Conservation (phyloP, 1,139 yeast species). For the Zygosaccharomyces pseudobailii region DNA sequence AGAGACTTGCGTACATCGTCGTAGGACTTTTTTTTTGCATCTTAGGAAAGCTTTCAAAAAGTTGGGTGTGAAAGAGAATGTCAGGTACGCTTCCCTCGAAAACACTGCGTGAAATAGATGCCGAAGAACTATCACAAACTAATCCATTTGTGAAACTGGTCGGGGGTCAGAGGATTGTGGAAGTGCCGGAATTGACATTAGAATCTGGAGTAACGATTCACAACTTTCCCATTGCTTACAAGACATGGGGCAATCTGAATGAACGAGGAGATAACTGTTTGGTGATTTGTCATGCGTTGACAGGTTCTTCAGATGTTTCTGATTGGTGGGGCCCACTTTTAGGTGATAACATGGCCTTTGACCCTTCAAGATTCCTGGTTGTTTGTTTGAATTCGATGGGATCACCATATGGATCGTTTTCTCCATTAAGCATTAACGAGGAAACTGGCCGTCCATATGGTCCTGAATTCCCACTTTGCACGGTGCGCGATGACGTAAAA, state of each 20-base stretch:
- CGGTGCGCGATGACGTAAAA: conserved; percentile 83
- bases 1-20: too few relatives aligned
- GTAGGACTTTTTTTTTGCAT: background rate
- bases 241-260: conserved; percentile 88
- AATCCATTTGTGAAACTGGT: conserved; percentile 76
- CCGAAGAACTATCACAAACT: conserved; percentile 17
- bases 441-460: conserved; percentile 75
- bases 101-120: conserved; percentile 25
- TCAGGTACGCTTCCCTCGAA: conserved; percentile 9
- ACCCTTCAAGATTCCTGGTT: conserved; percentile 79
- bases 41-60: background rate
- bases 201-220: conserved; percentile 77
- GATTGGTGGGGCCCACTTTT: conserved; percentile 99
- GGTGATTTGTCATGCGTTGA: conserved; percentile 89
- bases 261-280: conserved; percentile 64
- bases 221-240: conserved; percentile 88
- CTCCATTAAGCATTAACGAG: conserved; percentile 77
- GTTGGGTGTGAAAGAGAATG: conserved; percentile 4
- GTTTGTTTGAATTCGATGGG: conserved; percentile 88
- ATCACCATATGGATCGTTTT: conserved; percentile 93
- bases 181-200: conserved; percentile 67
- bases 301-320: conserved; percentile 90
- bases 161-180: conserved; percentile 73
- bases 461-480: conserved; percentile 89
- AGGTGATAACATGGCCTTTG: conserved; percentile 84